These are phyloP conservation scores for Melanogaster broomeanus DNA, from an alignment of 768 basidiomycete species.

Conservation along the genomic window DNA sequence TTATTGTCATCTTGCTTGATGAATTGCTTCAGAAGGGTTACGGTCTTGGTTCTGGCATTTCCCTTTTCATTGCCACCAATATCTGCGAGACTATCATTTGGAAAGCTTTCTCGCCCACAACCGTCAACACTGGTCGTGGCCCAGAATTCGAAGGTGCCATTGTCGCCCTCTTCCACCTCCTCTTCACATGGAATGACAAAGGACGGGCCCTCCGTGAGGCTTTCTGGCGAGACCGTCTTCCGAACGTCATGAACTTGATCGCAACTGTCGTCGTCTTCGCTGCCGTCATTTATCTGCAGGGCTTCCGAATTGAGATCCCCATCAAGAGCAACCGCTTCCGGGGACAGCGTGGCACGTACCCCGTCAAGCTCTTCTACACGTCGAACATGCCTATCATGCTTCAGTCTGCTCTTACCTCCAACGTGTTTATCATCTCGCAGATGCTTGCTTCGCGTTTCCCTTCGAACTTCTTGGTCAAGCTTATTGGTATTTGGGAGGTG, in stretches of 20 bases:
- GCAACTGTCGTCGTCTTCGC: slow-evolving; percentile 92
- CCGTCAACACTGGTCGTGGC: slow-evolving; percentile 96
- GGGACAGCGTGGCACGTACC: slow-evolving; percentile 94
- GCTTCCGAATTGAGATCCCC: slow-evolving; percentile 98
- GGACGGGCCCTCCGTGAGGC: slow-evolving; percentile 95
- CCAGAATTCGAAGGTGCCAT: slow-evolving; percentile 98
- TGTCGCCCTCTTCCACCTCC: slow-evolving; percentile 93
- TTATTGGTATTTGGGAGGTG: slow-evolving; percentile 99
- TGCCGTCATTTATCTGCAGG: slow-evolving; percentile 96
- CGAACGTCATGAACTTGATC: slow-evolving; percentile 97
- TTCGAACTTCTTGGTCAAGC: slow-evolving; percentile 80
- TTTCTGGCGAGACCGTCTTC: slow-evolving; percentile 95
- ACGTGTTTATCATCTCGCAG: slow-evolving; percentile 95
- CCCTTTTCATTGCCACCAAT: slow-evolving; percentile 99
- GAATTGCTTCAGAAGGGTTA: slow-evolving; percentile 99
- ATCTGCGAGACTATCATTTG: slow-evolving; percentile 99
- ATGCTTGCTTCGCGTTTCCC: slow-evolving; percentile 96
- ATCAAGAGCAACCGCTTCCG: slow-evolving; percentile 96
- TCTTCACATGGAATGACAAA: slow-evolving; percentile 99
- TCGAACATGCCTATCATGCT: slow-evolving; percentile 99
- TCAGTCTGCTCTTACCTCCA: slow-evolving; percentile 87
- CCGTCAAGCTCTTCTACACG: slow-evolving; percentile 98
- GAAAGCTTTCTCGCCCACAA: slow-evolving; percentile 99
- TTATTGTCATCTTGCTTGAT: slow-evolving; percentile 98
- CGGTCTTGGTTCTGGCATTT: slow-evolving; percentile 97